phyloP scores from a whole-genome alignment of 768 basidiomycete species.

The Boletus huronensis region DNA sequence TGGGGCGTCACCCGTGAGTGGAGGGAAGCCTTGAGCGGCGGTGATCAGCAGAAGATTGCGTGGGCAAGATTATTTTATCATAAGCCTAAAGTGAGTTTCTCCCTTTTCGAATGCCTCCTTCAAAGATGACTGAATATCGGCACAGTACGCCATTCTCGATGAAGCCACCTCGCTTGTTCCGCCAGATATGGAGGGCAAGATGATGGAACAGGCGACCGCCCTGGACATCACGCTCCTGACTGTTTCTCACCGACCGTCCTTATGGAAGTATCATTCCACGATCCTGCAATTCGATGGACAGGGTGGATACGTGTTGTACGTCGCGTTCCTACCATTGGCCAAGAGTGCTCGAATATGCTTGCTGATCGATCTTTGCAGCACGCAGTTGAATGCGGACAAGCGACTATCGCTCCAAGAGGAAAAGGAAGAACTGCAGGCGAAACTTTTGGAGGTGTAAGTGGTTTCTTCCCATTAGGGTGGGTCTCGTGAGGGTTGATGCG shows the following conservation, averaged over 20 bases:
- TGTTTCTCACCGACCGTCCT: constrained; percentile 89
- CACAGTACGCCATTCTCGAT: constrained; percentile 91
- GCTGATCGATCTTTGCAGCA: constrained; percentile 43
- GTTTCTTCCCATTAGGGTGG: not conserved
- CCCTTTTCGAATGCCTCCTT: not conserved
- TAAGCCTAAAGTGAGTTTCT: constrained; percentile 67
- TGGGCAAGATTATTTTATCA: constrained; percentile 98
- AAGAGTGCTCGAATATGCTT: not conserved
- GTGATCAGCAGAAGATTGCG: constrained; percentile 95
- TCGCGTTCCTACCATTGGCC: constrained; percentile 11
- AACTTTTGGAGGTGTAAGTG: constrained; percentile 81
- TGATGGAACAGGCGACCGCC: constrained; percentile 90
- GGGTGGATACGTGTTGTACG: constrained; percentile 93
- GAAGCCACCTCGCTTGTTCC: constrained; percentile 96
- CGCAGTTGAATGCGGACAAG: constrained; percentile 85
- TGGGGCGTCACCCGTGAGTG: constrained; percentile 90
- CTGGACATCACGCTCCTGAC: constrained; percentile 91
- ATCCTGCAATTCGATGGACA: constrained; percentile 92
- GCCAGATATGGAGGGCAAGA: constrained; percentile 84
- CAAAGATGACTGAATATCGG: constrained; percentile 1
- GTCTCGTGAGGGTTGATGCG: not conserved
- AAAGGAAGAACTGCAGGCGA: constrained; percentile 84
- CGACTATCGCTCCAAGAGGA: constrained; percentile 91
- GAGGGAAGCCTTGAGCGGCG: constrained; percentile 90
- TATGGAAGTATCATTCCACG: constrained; percentile 90